Evolutionary conservation across 257 asterid genomes (phyloP).

Genomic region (Solanum tarapatanum): DNA sequence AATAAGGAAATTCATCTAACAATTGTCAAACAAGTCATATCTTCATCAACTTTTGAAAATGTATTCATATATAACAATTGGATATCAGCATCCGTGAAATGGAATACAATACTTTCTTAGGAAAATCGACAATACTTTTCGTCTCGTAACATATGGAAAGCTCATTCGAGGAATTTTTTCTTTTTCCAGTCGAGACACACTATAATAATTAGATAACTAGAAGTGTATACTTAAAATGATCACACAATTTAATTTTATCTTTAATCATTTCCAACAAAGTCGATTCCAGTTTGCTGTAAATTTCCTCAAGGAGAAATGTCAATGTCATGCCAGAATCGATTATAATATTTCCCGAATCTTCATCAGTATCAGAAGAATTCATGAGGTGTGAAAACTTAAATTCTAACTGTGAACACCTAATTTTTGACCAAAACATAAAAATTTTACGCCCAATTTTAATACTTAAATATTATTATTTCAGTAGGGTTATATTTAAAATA

Average conservation of each 20-base stretch:
- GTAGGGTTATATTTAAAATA: no score
- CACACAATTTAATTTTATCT: no score
- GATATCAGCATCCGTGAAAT: constrained; percentile 38
- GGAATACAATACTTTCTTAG: constrained; percentile 14
- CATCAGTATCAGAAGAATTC: neutral
- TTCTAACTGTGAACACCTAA: neutral
- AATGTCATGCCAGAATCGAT: constrained; percentile 55
- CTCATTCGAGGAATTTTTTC: neutral
- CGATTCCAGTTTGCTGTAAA: no score
- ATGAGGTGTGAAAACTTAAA: neutral
- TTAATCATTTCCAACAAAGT: no score
- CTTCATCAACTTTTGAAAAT: constrained; percentile 24
- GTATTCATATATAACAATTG: constrained; percentile 11
- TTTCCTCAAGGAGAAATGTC: neutral
- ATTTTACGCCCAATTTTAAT: no score
- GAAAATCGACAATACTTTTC: neutral
- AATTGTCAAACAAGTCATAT: constrained; percentile 25
- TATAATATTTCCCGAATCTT: constrained; percentile 24
- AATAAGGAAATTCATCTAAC: neutral
- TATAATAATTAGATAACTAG: neutral
- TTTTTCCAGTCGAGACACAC: neutral
- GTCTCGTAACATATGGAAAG: neutral
- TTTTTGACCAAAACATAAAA: no score
- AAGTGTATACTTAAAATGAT: no score
- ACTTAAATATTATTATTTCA: no score